Base-by-base conservation (phyloP, 2,329 filamentous ascomycete genomes). In the Fusarium siculi region DNA sequence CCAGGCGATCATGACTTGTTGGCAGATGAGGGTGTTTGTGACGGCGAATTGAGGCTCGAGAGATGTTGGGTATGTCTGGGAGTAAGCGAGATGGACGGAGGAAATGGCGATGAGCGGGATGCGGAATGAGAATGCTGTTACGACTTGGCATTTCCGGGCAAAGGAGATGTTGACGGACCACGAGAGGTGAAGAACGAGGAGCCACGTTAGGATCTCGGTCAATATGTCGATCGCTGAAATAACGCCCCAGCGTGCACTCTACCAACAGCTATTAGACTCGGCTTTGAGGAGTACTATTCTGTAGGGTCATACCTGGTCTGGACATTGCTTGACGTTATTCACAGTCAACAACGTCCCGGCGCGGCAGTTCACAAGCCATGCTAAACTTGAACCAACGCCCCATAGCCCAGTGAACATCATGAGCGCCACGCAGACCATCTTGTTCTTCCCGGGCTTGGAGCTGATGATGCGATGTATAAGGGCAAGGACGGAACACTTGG, bases 401-500 rank as follows among this genome's bases (percentile, higher is more conserved):
- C 74, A 76, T 43, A 34, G 21, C 0, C 15, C 66, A 11, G 66
- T 73, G 4, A 69, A 49, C 0, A 53, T 30, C 53, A 76, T 58
- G 5, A 76, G 72, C 0, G 19, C 61, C 3, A 74, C 66, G 18
- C 74, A 76, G 4, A 63, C 57, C 3, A 25, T 9, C 25, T 55
- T 73, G 8, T 64, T 76, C 15, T 42, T 73, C 0, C 74, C 74
- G 8, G 72, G 58, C 15, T 63, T 76, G 36, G 72, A 59, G 15
- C 64, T 64, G 5, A 76, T 71, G 25, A 76, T 76, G 1, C 74
- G 74, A 18, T 73, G 63, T 8, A 76, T 56, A 7, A 76, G 74
- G 12, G 74, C 74, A 37, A 76, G 74, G 2, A 76, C 56, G 0
- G 74, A 76, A 11, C 72, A 74, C 39, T 76, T 76, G 0, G 74